Evolutionary conservation across 352 stramenopile genomes (phyloP).

Genomic region (Phytopythium sindhum): DNA sequence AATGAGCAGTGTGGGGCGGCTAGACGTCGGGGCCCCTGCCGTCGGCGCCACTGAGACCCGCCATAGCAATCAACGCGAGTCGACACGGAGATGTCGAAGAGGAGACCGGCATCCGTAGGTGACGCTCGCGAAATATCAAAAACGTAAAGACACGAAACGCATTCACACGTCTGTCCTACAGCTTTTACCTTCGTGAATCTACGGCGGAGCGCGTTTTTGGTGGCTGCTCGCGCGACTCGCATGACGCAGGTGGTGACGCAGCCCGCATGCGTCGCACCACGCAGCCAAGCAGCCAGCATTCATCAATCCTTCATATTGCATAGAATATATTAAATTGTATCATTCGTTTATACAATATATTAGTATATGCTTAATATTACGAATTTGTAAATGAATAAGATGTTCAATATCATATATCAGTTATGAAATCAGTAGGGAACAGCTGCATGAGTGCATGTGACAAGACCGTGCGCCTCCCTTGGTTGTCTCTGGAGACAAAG

Average conservation of each 20-base stretch:
- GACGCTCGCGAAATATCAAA: neutral
- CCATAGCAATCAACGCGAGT: neutral
- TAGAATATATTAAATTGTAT: neutral
- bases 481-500: slow-evolving; percentile 1
- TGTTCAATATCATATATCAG: neutral
- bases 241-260: neutral
- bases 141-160: neutral
- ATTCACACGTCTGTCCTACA: neutral
- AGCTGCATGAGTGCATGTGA: neutral
- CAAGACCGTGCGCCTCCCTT: neutral
- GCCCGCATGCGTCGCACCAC: neutral
- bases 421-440: neutral
- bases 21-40: neutral
- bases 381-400: neutral
- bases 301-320: neutral
- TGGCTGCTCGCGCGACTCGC: neutral
- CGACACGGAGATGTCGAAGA: neutral
- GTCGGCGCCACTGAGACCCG: neutral
- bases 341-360: neutral
- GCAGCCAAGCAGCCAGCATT: neutral
- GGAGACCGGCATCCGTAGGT: neutral
- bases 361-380: too few relatives aligned
- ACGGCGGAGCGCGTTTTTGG: too few relatives aligned
- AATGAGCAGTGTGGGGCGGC: neutral
- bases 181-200: neutral